These are phyloP conservation scores for Epichloe hybrida DNA, from an alignment of 2,329 filamentous ascomycete species.

Conservation along the genomic window DNA sequence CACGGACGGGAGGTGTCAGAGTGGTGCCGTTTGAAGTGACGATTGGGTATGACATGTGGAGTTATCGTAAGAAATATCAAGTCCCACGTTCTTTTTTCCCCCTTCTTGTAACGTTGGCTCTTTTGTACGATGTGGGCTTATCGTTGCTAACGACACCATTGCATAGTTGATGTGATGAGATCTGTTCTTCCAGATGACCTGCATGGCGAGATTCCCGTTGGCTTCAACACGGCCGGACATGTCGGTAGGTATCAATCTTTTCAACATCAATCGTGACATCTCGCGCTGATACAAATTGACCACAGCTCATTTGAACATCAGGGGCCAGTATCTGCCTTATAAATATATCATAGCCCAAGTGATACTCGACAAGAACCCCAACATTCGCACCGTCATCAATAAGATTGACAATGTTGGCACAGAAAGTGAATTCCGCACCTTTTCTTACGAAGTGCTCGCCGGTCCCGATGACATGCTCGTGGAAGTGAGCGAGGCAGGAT, in stretches of 20 bases:
- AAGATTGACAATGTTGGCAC: constrained; percentile 82
- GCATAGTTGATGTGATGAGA: constrained; percentile 63
- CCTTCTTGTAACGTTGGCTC: neutral
- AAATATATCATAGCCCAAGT: constrained; percentile 77
- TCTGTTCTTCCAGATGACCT: constrained; percentile 69
- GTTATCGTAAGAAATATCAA: constrained; percentile 47
- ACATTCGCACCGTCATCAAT: constrained; percentile 83
- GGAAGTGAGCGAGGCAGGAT: constrained; percentile 66
- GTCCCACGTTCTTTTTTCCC: neutral
- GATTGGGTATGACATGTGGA: constrained; percentile 79
- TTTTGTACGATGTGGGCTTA: constrained; percentile 9
- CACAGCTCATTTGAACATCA: constrained; percentile 77
- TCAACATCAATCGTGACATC: neutral
- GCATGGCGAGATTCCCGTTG: constrained; percentile 67
- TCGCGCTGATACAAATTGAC: constrained; percentile 1
- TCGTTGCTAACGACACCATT: neutral
- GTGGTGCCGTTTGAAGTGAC: constrained; percentile 63
- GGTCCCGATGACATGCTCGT: constrained; percentile 77
- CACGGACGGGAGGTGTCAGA: constrained; percentile 52
- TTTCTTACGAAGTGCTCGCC: constrained; percentile 78
- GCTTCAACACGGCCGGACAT: constrained; percentile 82
- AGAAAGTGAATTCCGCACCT: constrained; percentile 79
- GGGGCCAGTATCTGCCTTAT: constrained; percentile 70
- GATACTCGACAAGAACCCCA: constrained; percentile 76
- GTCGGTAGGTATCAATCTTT: constrained; percentile 44